A percentile compares a stretch with the other conserved stretches of the same genome.
phyloP scores from a whole-genome alignment of 768 basidiomycete genomes.

The Sarcomyxa edulis region DNA sequence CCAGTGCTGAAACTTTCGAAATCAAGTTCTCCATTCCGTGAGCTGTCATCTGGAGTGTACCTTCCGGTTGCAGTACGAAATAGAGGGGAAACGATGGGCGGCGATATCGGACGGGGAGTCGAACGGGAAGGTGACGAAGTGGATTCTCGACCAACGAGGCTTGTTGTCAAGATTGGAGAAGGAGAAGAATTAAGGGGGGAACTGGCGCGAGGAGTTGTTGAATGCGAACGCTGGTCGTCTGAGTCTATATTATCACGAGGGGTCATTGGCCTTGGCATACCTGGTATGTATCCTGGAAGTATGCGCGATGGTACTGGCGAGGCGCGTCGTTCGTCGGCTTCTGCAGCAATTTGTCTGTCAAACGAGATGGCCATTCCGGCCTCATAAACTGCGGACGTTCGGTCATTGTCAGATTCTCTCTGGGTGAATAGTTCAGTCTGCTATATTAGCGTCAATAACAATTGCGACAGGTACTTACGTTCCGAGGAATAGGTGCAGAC shows the following conservation, averaged over 20 bases:
- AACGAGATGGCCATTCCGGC: constrained; percentile 69
- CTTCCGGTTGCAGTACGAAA: constrained; percentile 59
- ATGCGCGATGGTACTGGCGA: constrained; percentile 61
- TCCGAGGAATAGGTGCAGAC: constrained; percentile 43
- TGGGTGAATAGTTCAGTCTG: constrained; percentile 10
- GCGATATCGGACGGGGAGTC: constrained; percentile 41
- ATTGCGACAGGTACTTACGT: background rate
- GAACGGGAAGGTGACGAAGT: constrained; percentile 43
- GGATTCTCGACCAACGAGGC: constrained; percentile 49
- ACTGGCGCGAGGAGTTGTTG: constrained; percentile 76
- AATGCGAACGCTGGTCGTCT: constrained; percentile 67
- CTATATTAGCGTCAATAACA: background rate
- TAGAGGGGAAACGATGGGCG: constrained; percentile 45
- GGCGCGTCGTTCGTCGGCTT: constrained; percentile 45
- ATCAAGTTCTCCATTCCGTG: constrained; percentile 32
- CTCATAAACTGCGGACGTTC: constrained; percentile 41
- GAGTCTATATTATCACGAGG: constrained; percentile 66
- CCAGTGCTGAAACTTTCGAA: constrained; percentile 40
- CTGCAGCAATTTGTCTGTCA: constrained; percentile 45
- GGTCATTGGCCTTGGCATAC: constrained; percentile 89
- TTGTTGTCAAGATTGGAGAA: constrained; percentile 30
- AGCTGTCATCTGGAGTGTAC: constrained; percentile 44
- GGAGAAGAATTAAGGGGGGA: constrained; percentile 47
- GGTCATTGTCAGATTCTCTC: constrained; percentile 28
- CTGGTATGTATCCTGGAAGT: constrained; percentile 81